Percentiles rank a stretch among this genome's conserved stretches.
Evolutionary conservation across 306 rosid genomes (phyloP).

Genomic region (Oxytropis ochrocephala): DNA sequence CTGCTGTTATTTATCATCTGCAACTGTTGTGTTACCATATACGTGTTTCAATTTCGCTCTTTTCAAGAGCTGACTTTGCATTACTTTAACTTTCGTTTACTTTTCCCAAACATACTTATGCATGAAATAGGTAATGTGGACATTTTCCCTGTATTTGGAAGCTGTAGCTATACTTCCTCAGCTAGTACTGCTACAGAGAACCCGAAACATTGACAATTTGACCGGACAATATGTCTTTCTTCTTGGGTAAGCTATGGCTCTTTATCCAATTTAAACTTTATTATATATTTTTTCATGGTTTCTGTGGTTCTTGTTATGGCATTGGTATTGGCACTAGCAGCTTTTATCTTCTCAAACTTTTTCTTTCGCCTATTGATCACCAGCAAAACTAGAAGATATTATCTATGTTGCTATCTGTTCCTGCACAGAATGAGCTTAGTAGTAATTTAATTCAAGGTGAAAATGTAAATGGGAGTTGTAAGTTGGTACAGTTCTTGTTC

Average conservation of each 20-base stretch:
- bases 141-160: constrained; percentile 84
- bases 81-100: not conserved
- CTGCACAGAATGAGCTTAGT: not conserved
- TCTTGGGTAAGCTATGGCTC: constrained; percentile 58
- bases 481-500: not conserved
- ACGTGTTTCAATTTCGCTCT: not conserved
- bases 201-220: constrained; percentile 87
- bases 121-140: constrained; percentile 72
- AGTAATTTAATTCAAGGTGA: not conserved
- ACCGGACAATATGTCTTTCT: constrained; percentile 87
- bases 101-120: constrained; percentile 9
- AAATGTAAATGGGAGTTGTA: not conserved
- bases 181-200: constrained; percentile 71
- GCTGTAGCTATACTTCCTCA: constrained; percentile 95
- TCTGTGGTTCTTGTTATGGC: constrained; percentile 1
- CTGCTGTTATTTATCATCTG: not conserved
- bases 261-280: not conserved
- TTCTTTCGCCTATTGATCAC: constrained; percentile 16
- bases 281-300: not conserved
- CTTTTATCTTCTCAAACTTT: constrained; percentile 1
- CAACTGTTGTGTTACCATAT: not conserved
- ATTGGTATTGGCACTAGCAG: not conserved
- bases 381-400: not conserved
- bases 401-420: not conserved
- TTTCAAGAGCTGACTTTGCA: constrained; percentile 12